Conservation (phyloP, 2,329 filamentous ascomycete genomes). For the Rasamsonia emersonii region DNA sequence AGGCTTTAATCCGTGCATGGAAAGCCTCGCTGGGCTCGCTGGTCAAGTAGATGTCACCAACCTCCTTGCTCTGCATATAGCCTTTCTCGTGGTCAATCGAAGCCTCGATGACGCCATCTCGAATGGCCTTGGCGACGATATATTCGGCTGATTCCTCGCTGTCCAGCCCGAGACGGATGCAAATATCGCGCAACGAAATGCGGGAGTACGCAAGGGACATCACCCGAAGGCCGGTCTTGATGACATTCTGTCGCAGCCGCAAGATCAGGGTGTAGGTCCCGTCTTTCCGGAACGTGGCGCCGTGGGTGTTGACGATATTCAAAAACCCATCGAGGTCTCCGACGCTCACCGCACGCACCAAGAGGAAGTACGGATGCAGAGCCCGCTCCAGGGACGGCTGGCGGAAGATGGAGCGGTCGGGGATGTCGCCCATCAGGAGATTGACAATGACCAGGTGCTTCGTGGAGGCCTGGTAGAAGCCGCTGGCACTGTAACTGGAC, state of each 20-base stretch:
- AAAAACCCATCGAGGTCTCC: slow-evolving; percentile 92
- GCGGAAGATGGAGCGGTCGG: slow-evolving; percentile 88
- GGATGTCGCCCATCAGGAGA: slow-evolving; percentile 96
- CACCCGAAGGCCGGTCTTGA: slow-evolving; percentile 98
- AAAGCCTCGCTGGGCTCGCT: slow-evolving; percentile 94
- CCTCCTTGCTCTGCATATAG: slow-evolving; percentile 97
- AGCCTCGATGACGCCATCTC: slow-evolving; percentile 94
- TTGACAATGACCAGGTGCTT: slow-evolving; percentile 97
- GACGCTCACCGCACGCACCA: slow-evolving; percentile 93
- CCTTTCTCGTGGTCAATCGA: slow-evolving; percentile 88
- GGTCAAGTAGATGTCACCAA: slow-evolving; percentile 92
- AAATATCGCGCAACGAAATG: slow-evolving; percentile 94
- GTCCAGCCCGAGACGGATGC: slow-evolving; percentile 83
- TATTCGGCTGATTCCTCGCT: slow-evolving; percentile 98
- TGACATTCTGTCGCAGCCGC: slow-evolving; percentile 93
- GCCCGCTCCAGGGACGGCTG: slow-evolving; percentile 78
- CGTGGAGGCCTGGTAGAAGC: slow-evolving; percentile 91
- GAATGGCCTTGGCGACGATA: slow-evolving; percentile 96
- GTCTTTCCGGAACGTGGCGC: slow-evolving; percentile 80
- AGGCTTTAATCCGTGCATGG: slow-evolving; percentile 90
- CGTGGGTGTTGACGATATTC: slow-evolving; percentile 71
- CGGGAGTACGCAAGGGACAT: slow-evolving; percentile 97
- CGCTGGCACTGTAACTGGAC: slow-evolving; percentile 76
- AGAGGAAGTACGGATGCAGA: slow-evolving; percentile 83
- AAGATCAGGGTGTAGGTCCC: slow-evolving; percentile 93